phyloP scores from a whole-genome alignment of 2,329 filamentous ascomycete species.

The Arachnopeziza araneosa region DNA sequence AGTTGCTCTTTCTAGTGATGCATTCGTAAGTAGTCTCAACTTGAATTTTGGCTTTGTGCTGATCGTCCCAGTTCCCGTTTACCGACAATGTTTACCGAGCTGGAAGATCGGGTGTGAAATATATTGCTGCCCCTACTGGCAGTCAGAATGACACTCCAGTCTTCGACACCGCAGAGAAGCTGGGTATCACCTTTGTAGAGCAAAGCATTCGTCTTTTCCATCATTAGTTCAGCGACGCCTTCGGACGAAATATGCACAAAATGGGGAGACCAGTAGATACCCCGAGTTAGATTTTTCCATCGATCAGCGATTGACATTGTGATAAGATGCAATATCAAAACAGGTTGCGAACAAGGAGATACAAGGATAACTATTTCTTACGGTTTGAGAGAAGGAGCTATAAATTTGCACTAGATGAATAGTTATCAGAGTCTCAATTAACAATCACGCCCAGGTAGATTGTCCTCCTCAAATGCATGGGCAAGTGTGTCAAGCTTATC shows the following conservation, averaged over 20 bases:
- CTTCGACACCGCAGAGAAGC: conserved; percentile 84
- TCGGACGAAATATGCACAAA: background rate
- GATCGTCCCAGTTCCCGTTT: conserved; percentile 76
- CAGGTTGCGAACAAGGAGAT: background rate
- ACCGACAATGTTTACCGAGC: conserved; percentile 96
- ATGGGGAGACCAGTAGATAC: conserved; percentile 21
- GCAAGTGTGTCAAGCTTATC: background rate
- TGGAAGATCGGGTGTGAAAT: conserved; percentile 83
- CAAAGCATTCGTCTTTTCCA: conserved; percentile 93
- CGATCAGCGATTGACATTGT: background rate
- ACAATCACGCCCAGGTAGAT: background rate
- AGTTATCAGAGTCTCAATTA: background rate
- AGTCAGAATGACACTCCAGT: conserved; percentile 81
- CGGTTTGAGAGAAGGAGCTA: background rate
- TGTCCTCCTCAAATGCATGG: too few species aligned
- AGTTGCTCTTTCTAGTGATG: conserved; percentile 88
- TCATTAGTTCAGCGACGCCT: conserved; percentile 52
- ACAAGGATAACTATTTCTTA: background rate
- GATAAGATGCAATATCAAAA: background rate
- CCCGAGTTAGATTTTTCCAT: conserved; percentile 13
- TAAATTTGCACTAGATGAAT: background rate
- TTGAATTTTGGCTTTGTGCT: conserved; percentile 4
- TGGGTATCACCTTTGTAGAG: conserved; percentile 91
- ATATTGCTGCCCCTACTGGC: conserved; percentile 87
- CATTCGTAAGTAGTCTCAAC: conserved; percentile 64